Percentiles rank a stretch among this genome's conserved stretches.
Evolutionary conservation across 345 rosid species (phyloP).

Genomic region (Noccaea bulbosa): DNA sequence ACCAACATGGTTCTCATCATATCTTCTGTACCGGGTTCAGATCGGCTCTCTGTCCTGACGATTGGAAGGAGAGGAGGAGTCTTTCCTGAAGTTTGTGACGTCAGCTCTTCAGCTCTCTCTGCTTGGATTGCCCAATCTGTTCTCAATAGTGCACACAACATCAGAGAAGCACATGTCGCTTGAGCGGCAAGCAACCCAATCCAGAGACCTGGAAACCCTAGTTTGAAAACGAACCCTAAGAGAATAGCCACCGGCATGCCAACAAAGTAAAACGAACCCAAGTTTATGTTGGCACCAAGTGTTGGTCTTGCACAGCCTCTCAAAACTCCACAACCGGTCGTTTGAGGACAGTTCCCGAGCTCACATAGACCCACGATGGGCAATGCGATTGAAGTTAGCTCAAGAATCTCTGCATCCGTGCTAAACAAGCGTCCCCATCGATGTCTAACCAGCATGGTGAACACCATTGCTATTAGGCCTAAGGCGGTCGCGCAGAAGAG

Average conservation of each 20-base stretch:
- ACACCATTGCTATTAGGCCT: slow-evolving; percentile 76
- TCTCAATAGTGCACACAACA: slow-evolving; percentile 64
- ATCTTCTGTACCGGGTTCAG: slow-evolving; percentile 27
- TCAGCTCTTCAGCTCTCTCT: slow-evolving; percentile 73
- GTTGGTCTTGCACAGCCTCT: slow-evolving; percentile 92
- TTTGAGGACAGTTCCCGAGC: slow-evolving; percentile 97
- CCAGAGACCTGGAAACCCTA: slow-evolving; percentile 93
- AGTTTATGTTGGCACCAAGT: slow-evolving; percentile 87
- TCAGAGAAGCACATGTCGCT: slow-evolving; percentile 78
- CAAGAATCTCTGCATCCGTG: slow-evolving; percentile 61
- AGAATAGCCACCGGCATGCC: slow-evolving; percentile 90
- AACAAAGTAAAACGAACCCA: slow-evolving; percentile 88
- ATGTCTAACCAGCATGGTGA: slow-evolving; percentile 73
- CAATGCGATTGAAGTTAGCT: slow-evolving; percentile 78
- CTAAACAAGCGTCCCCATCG: slow-evolving; percentile 90
- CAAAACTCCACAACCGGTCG: slow-evolving; percentile 88
- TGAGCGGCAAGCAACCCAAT: slow-evolving; percentile 93
- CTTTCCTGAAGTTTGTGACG: slow-evolving; percentile 43
- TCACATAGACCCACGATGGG: slow-evolving; percentile 93
- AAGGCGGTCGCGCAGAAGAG: slow-evolving; percentile 58
- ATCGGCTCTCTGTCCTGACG: neutral
- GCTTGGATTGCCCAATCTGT: slow-evolving; percentile 80
- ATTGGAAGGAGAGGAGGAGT: slow-evolving; percentile 41
- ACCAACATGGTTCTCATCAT: slow-evolving; percentile 36
- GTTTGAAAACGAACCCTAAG: slow-evolving; percentile 62